Evolutionary conservation across 2,329 filamentous ascomycete genomes (phyloP).

Genomic region (Alternaria consortialis): DNA sequence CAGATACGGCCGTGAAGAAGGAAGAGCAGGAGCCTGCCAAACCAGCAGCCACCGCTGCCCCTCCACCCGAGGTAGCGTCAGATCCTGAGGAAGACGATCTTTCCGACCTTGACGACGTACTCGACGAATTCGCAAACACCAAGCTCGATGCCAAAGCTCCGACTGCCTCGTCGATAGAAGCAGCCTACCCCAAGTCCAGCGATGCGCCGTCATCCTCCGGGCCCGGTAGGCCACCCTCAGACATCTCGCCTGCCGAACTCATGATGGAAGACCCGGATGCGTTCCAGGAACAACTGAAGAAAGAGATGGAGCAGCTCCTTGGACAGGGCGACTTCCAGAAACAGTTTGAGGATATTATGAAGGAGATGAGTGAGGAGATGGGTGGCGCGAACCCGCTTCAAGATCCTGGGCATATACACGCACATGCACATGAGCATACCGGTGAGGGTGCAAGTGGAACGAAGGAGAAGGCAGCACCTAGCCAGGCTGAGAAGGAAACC

Average conservation of each 20-base stretch:
- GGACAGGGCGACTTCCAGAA: slow-evolving; percentile 77
- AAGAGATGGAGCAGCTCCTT: slow-evolving; percentile 86
- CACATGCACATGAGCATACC: slow-evolving; percentile 39
- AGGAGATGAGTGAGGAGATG: slow-evolving; percentile 65
- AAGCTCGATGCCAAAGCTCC: slow-evolving; percentile 63
- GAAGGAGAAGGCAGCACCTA: slow-evolving; percentile 15
- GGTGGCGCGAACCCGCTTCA: slow-evolving; percentile 33
- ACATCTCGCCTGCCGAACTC: slow-evolving; percentile 41
- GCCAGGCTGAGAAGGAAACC: slow-evolving; percentile 18
- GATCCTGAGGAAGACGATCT: slow-evolving; percentile 94
- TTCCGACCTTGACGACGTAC: slow-evolving; percentile 92
- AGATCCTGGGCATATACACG: slow-evolving; percentile 23
- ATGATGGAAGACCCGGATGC: slow-evolving; percentile 64
- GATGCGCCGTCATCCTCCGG: slow-evolving; percentile 52
- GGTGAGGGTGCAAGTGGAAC: slow-evolving; percentile 15
- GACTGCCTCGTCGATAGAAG: slow-evolving; percentile 35
- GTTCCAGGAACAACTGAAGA: slow-evolving; percentile 86
- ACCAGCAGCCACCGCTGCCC: slow-evolving; percentile 22
- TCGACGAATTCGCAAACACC: slow-evolving; percentile 84
- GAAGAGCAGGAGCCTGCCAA: slow-evolving; percentile 26
- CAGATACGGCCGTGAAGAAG: slow-evolving; percentile 30
- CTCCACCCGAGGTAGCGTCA: slow-evolving; percentile 62
- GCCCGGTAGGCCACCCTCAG: slow-evolving; percentile 48
- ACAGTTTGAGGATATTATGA: slow-evolving; percentile 81
- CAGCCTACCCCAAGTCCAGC: slow-evolving; percentile 42